Conservation (phyloP, 2,329 filamentous ascomycete species). For the Dactylellina parvicollis region DNA sequence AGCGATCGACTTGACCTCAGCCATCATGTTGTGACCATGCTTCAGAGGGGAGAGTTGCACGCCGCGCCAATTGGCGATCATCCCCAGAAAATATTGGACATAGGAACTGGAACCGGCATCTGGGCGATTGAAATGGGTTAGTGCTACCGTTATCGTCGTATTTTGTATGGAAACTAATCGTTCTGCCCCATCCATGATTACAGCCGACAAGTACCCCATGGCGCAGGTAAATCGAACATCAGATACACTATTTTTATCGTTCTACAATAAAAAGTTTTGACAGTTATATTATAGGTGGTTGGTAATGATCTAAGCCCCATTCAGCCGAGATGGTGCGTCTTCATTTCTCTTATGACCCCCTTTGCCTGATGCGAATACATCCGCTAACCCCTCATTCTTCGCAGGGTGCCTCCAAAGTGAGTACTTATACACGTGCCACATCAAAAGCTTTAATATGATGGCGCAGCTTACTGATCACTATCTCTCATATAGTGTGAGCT, state of each 20-base stretch:
- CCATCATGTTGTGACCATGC: slow-evolving; percentile 61
- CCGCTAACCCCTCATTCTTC: neutral
- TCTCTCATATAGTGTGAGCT: slow-evolving; percentile 43
- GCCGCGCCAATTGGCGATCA: slow-evolving; percentile 63
- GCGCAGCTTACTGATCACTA: neutral
- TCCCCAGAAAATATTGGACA: slow-evolving; percentile 66
- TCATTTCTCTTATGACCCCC: neutral
- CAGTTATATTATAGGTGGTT: slow-evolving; percentile 52
- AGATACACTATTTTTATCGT: too few relatives aligned
- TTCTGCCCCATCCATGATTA: neutral
- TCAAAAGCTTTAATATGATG: neutral
- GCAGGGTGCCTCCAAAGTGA: slow-evolving; percentile 46
- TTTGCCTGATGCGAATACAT: neutral
- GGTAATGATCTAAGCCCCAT: slow-evolving; percentile 59
- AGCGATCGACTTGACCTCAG: slow-evolving; percentile 54
- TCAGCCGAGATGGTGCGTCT: slow-evolving; percentile 55
- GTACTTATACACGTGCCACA: neutral
- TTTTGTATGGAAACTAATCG: neutral
- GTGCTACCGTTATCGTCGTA: neutral
- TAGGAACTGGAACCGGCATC: slow-evolving; percentile 65
- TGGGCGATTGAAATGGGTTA: slow-evolving; percentile 59
- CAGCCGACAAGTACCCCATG: slow-evolving; percentile 58
- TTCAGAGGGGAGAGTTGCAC: slow-evolving; percentile 63
- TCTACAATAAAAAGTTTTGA: neutral
- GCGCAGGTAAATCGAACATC: slow-evolving; percentile 53